Base-by-base conservation (phyloP, 2,329 filamentous ascomycete species). In the Thelonectria blattea region DNA sequence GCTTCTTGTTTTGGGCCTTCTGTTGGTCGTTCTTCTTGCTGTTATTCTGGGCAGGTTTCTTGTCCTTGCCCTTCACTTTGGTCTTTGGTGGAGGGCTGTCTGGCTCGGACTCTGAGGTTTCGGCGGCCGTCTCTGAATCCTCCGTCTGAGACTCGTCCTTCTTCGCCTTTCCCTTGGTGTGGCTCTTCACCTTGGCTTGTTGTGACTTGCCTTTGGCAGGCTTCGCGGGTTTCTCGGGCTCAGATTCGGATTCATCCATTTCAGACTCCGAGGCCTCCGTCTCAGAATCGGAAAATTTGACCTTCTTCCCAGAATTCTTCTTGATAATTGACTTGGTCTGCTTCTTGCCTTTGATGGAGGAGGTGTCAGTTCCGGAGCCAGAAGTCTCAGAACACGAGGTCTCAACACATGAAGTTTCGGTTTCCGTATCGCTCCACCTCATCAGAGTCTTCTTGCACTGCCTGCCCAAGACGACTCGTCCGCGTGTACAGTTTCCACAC, bases 401-500 rank as follows among this genome's bases (percentile, higher is more conserved):
- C 39, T 67, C 58, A 7, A 50, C 17, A 37, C 66, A 66, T 27
- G 68, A 67, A 11, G 59, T 57, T 30, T 65, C 58, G 5, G 52
- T 24, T 32, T 51, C 60, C 2, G 58, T 42, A 12, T 60, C 46
- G 15, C 50, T 61, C 17, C 52, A 56, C 22, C 65, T 61, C 22
- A 50, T 51, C 27, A 30, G 27, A 41, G 49, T 56, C 56, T 67
- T 71, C 39, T 67, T 68, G 52, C 60, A 61, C 57, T 69, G 50
- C 48, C 62, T 65, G 37, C 54, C 58, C 66, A 70, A 59, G 61
- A 66, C 64, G 34, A 60, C 55, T 43, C 68, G 58, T 12, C 66
- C 64, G 41, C 66, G 66, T 32, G 62, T 45, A 55, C 73, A 75
- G 46, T 62, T 56, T 20, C 47, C 52, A 42, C 72, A 75, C 58